These are phyloP conservation scores for Yamadazyma mexicana DNA, from an alignment of 1,139 yeast species.

Conservation along the genomic window DNA sequence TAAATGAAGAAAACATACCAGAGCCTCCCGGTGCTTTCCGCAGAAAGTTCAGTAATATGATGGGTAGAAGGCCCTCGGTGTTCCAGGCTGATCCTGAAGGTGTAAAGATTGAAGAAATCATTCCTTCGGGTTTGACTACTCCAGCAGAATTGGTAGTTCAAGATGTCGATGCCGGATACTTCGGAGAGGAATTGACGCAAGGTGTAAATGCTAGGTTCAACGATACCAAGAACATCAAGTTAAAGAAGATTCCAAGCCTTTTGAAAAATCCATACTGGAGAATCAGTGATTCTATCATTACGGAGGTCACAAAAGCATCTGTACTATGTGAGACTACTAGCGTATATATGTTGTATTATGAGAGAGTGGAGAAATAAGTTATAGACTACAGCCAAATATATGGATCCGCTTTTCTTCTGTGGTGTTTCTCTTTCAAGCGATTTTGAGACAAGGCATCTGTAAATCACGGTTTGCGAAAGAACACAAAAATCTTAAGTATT, in stretches of 20 bases:
- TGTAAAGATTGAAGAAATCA: slow-evolving; percentile 39
- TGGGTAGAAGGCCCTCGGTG: slow-evolving; percentile 48
- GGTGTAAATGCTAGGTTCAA: slow-evolving; percentile 12
- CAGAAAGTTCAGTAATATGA: slow-evolving; percentile 37
- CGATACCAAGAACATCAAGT: slow-evolving; percentile 26
- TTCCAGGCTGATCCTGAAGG: slow-evolving; percentile 41
- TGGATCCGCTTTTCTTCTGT: no score
- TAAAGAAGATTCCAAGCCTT: slow-evolving; percentile 54
- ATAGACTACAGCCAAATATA: neutral
- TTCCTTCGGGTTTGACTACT: slow-evolving; percentile 41
- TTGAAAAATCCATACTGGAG: slow-evolving; percentile 78
- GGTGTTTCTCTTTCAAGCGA: no score
- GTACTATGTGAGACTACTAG: slow-evolving; percentile 70
- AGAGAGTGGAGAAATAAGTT: slow-evolving; percentile 40
- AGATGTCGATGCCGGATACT: slow-evolving; percentile 28
- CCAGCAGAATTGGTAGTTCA: slow-evolving; percentile 46
- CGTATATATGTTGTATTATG: slow-evolving; percentile 84
- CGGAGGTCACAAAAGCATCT: slow-evolving; percentile 60
- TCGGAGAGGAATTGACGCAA: slow-evolving; percentile 18
- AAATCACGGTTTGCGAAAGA: no score
- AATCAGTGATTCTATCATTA: slow-evolving; percentile 71
- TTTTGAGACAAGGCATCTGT: no score
- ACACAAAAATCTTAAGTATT: no score
- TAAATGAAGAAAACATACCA: slow-evolving; percentile 21
- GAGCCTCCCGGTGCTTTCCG: slow-evolving; percentile 30